Conservation (phyloP, 495 filamentous ascomycete species). For the Podospora australis region DNA sequence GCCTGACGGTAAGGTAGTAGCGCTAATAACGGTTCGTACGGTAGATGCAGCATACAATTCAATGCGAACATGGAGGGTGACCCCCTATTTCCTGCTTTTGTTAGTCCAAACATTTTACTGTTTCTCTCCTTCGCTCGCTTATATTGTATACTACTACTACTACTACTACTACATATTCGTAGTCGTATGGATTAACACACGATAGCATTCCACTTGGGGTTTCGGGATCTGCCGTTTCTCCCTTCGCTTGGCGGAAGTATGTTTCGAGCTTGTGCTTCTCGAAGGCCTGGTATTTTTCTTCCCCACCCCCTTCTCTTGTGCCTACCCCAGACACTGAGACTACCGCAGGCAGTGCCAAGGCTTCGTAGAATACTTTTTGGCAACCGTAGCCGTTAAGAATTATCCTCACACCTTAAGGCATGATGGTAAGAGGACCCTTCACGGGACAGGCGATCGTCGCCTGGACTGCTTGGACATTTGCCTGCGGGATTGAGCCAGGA, state of each 20-base stretch:
- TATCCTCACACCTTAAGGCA: too few relatives aligned
- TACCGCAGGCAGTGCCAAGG: too few relatives aligned
- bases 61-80: too few relatives aligned
- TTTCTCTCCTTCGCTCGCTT: too few relatives aligned
- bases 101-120: too few relatives aligned
- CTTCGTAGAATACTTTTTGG: not conserved
- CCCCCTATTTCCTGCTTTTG: too few relatives aligned
- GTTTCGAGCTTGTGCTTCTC: slow-evolving; percentile 15
- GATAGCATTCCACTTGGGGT: not conserved
- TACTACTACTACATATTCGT: too few relatives aligned
- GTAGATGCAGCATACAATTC: too few relatives aligned
- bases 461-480: not conserved
- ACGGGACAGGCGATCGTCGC: not conserved
- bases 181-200: too few relatives aligned
- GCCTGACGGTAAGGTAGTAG: too few relatives aligned
- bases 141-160: not conserved
- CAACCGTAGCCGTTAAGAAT: too few relatives aligned
- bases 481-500: not conserved
- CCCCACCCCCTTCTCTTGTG: slow-evolving; percentile 4
- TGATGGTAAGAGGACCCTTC: not conserved
- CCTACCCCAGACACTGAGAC: not conserved
- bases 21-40: too few relatives aligned
- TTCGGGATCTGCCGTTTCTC: slow-evolving; percentile 4
- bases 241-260: slow-evolving; percentile 7
- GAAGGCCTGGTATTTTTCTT: slow-evolving; percentile 1